Evolutionary conservation across 176 grass and related monocot genomes (phyloP), one percentile per base, ranked within the genome.

Genomic region (Aegilops sharonensis): DNA sequence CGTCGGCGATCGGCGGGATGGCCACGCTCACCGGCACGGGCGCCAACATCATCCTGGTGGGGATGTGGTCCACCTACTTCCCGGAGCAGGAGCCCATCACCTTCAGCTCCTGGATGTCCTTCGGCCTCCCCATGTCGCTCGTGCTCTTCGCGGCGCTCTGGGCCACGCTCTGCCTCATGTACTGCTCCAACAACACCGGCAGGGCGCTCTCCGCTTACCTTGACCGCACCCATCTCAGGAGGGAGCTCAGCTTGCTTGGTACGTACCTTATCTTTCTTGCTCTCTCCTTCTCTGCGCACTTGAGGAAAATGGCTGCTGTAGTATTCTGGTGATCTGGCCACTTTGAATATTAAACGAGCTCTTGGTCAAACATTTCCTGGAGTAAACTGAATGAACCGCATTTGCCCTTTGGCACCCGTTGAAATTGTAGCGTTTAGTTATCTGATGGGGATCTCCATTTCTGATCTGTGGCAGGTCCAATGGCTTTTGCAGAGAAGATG

Each of bases 401-500:
- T 37, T 37, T 37, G 6, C 36, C 35, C 35, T 36, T 36, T 36
- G 39, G 13, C 20, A 36, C 12, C 23, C 17, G 64, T 11, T 32
- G 3, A 66, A 80, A 75, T 1, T 21, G 0, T 5, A 43, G 6
- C 27, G 3, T 47, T 13, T 47, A 1, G 45, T 50, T 14, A 50
- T 13, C 56, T 89, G 59, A 79, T 37, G 17, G 1, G 5, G 9
- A 8, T 85, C 45, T 71, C 2, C 5, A 32, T 84, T 84, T 20
- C 39, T 86, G 9, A 34, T 68, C 48, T 35, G 21, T 77, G 78
- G 64, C 88, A 95, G 95, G 95, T 70, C 91, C 95, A 11, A 97
- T 97, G 95, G 92, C 87, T 73, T 97, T 97, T 90, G 95, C 95
- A 62, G 92, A 97, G 89, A 97, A 95, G 92, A 97, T 97, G 92